Evolutionary conservation across 805 yeast species (phyloP).

Genomic region (Kluyveromyces nonfermentans): DNA sequence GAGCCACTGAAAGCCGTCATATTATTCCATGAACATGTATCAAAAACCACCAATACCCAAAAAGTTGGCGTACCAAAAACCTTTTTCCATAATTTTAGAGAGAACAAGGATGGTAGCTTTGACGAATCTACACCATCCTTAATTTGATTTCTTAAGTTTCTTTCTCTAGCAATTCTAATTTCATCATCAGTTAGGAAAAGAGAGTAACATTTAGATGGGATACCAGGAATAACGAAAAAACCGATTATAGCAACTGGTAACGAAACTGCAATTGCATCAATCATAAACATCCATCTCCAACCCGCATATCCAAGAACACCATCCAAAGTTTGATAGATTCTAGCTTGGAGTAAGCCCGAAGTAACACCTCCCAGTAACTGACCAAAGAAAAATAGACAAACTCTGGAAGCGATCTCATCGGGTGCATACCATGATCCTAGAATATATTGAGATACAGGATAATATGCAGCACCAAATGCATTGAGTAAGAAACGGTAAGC

Average conservation of each 20-base stretch:
- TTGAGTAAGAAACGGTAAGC: constrained; percentile 61
- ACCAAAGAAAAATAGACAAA: constrained; percentile 54
- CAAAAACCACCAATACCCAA: constrained; percentile 45
- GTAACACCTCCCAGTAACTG: constrained; percentile 40
- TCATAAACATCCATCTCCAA: constrained; percentile 63
- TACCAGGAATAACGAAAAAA: constrained; percentile 42
- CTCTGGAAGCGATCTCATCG: constrained; percentile 50
- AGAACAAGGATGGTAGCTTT: constrained; percentile 26
- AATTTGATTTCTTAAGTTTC: constrained; percentile 31
- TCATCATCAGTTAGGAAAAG: constrained; percentile 50
- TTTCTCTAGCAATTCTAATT: constrained; percentile 41
- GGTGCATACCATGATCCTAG: constrained; percentile 55
- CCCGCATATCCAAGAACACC: constrained; percentile 40
- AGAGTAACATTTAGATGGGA: constrained; percentile 53
- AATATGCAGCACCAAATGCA: constrained; percentile 58
- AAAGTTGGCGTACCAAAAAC: constrained; percentile 46
- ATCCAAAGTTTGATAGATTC: constrained; percentile 32
- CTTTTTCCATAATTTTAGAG: constrained; percentile 41
- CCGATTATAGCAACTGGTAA: constrained; percentile 44
- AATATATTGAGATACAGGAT: constrained; percentile 53
- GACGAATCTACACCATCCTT: constrained; percentile 22
- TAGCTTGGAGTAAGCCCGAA: constrained; percentile 43
- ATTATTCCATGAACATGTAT: constrained; percentile 54
- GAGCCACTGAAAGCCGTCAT: constrained; percentile 49
- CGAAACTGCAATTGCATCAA: constrained; percentile 46